Base-by-base conservation (phyloP, 164 flowering plant species). In the Piper longum region DNA sequence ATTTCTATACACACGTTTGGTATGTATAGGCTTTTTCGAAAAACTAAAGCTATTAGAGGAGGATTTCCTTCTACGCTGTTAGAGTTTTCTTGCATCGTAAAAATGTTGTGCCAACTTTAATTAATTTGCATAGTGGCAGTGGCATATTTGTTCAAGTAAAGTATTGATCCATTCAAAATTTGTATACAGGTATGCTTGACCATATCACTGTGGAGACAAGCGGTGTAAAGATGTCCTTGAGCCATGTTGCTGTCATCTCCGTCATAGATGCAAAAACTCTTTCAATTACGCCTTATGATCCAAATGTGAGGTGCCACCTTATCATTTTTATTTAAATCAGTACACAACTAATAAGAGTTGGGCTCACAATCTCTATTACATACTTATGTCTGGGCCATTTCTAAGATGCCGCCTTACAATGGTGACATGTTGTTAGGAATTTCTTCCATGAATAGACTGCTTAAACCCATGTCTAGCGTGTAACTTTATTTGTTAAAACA, bases 171-270 rank as follows among this genome's bases (percentile, higher is more conserved):
- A 57, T 41, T 57, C 14, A 13, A 41, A 12, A 4, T 65, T 64
- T 60, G 7, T 56, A n/a, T 78, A 11, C 83, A 86, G 97, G 98
- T 64, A 88, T 93, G 95, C 90, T 93, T 66, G 98, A 93, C 71
- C 98, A 93, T 73, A 90, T 93, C 55, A 81, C 86, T 45, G 86
- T 89, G 45, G 92, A 89, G 74, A 74, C 81, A 57, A 71, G 74
- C 69, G 96, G 93, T 60, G 73, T 82, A 48, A 88, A 86, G 86
- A 73, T 74, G 67, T 82, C 88, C 16, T 66, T 93, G 76, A 78
- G 67, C 75, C 84, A 81, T 72, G 45, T 89, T 60, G 96, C 97
- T 69, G 81, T 81, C 63, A 89, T 90, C 62, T 88, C 96, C 6
- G 91, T 88, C 62, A 41, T 90, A 18, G 98, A 93, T 69, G 67